A percentile compares a stretch with the other conserved stretches of the same genome.
phyloP scores from a whole-genome alignment of 2,329 filamentous ascomycete genomes.

The Aureobasidium sp. region DNA sequence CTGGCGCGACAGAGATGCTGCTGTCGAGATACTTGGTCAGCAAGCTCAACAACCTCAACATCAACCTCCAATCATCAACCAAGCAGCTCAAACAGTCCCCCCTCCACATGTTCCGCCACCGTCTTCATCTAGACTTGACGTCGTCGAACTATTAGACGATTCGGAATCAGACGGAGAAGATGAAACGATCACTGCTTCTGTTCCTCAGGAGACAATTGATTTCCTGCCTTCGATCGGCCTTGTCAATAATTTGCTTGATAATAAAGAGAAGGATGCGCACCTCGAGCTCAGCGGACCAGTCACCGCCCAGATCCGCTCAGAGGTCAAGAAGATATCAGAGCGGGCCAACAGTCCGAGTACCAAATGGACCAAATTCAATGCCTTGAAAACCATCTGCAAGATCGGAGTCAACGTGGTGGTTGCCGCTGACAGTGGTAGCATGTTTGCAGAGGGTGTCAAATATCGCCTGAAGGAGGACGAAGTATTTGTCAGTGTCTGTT shows the following conservation, averaged over 20 bases:
- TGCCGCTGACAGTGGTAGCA: neutral
- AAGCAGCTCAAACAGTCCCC: constrained; percentile 16
- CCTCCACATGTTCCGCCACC: constrained; percentile 13
- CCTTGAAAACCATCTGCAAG: neutral
- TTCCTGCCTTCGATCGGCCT: neutral
- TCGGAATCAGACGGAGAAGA: constrained; percentile 20
- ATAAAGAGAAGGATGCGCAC: constrained; percentile 1
- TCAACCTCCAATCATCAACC: neutral
- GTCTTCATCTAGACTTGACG: neutral
- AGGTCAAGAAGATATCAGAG: neutral
- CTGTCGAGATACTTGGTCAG: constrained; percentile 4
- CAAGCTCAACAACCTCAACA: neutral
- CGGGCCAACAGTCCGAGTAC: neutral
- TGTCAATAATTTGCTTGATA: neutral
- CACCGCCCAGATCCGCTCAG: neutral
- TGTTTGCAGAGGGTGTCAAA: constrained; percentile 2
- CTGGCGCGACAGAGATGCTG: constrained; percentile 12
- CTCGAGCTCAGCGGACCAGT: neutral
- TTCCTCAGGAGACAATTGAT: neutral
- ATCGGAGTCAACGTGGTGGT: neutral
- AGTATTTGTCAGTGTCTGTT: constrained; percentile 1
- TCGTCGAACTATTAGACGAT: constrained; percentile 9
- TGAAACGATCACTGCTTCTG: neutral
- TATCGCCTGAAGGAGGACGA: constrained; percentile 2
- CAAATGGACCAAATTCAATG: neutral